These are phyloP conservation scores for Lepidium africanum DNA, from an alignment of 345 rosid genomes.

Conservation along the genomic window DNA sequence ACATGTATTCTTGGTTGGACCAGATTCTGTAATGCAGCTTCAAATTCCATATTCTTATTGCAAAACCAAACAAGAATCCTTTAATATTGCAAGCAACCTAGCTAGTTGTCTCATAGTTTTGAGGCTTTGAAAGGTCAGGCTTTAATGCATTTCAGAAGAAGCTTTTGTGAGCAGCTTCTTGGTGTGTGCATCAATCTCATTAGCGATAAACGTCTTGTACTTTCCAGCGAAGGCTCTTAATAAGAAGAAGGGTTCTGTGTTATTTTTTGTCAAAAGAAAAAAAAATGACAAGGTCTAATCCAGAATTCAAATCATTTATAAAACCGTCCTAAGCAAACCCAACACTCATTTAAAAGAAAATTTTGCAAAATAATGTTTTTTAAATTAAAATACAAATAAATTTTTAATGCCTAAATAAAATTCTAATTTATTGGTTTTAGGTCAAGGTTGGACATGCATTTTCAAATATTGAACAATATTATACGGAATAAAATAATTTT, in stretches of 20 bases:
- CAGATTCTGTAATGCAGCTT: constrained; percentile 44
- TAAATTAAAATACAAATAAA: too few relatives aligned
- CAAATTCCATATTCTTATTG: constrained; percentile 40
- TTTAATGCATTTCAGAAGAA: constrained; percentile 21
- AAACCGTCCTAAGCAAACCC: too few relatives aligned
- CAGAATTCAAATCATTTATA: too few relatives aligned
- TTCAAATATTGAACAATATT: too few relatives aligned
- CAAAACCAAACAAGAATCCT: neutral
- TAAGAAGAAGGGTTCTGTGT: neutral
- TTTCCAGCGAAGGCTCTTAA: neutral
- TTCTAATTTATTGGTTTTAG: too few relatives aligned
- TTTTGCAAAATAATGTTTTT: too few relatives aligned
- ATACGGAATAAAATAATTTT: too few relatives aligned
- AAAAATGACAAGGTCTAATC: too few relatives aligned
- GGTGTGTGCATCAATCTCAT: constrained; percentile 20
- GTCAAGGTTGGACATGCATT: too few relatives aligned
- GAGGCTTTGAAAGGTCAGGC: neutral
- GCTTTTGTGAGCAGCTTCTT: constrained; percentile 30
- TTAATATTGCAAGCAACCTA: neutral
- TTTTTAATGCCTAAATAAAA: too few relatives aligned
- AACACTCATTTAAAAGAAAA: too few relatives aligned
- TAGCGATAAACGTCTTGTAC: constrained; percentile 21
- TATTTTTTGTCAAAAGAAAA: too few relatives aligned
- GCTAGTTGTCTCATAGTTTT: neutral
- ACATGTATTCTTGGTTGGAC: constrained; percentile 55